phyloP scores from a whole-genome alignment of 768 basidiomycete genomes.

The Leucogyrophana mollusca region DNA sequence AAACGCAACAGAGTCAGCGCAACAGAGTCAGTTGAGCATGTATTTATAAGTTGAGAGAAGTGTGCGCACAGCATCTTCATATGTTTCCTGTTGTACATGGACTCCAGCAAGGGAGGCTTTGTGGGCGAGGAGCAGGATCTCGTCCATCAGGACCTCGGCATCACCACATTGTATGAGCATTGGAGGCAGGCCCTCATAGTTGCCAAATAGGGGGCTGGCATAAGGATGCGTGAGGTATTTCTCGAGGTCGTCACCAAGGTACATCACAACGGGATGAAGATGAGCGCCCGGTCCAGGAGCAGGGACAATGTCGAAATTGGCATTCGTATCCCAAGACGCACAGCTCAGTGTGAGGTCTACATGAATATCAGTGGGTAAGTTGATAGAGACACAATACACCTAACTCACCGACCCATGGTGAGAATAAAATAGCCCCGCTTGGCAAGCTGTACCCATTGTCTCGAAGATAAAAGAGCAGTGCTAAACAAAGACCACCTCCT shows the following conservation, averaged over 20 bases:
- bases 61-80: conserved; percentile 80
- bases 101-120: conserved; percentile 90
- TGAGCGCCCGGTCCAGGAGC: conserved; percentile 73
- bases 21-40: no score
- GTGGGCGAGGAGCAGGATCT: conserved; percentile 87
- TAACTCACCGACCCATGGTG: conserved; percentile 90
- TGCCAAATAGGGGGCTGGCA: conserved; percentile 91
- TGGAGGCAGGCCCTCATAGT: conserved; percentile 83
- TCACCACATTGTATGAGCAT: conserved; percentile 91
- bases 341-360: conserved; percentile 94
- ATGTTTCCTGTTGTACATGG: conserved; percentile 82
- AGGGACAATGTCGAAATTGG: conserved; percentile 80
- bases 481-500: conserved; percentile 85
- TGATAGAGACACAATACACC: conserved; percentile 5
- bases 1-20: no score
- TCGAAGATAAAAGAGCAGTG: conserved; percentile 90
- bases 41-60: no score
- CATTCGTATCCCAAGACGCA: conserved; percentile 97
- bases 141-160: conserved; percentile 93
- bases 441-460: conserved; percentile 87
- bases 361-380: conserved; percentile 6
- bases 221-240: conserved; percentile 94
- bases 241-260: conserved; percentile 79
- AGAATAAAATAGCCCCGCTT: conserved; percentile 84
- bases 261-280: conserved; percentile 91